phyloP scores from a whole-genome alignment of 2,329 filamentous ascomycete genomes.

The Karstenula rhodostoma region DNA sequence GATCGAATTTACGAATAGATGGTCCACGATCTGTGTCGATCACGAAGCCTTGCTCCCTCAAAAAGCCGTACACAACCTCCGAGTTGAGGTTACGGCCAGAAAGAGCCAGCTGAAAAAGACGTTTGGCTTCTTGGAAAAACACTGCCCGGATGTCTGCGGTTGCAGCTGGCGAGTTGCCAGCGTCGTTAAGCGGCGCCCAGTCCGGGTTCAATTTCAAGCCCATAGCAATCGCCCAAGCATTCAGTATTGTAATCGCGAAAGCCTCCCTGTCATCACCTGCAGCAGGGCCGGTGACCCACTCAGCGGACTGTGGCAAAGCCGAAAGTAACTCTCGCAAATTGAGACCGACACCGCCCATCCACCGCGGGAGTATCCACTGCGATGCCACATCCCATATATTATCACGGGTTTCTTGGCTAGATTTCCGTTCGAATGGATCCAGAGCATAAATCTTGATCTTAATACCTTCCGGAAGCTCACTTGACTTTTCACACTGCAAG shows the following conservation, averaged over 20 bases:
- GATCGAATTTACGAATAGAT: constrained; percentile 16
- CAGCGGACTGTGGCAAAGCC: background rate
- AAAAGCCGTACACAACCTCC: constrained; percentile 23
- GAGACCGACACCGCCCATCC: background rate
- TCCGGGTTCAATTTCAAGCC: constrained; percentile 19
- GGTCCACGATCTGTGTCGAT: constrained; percentile 8
- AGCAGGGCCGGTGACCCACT: constrained; percentile 19
- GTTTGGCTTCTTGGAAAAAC: constrained; percentile 1
- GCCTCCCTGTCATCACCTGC: background rate
- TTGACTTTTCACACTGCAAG: constrained; percentile 9
- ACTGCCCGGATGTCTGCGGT: background rate
- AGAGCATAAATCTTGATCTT: constrained; percentile 17
- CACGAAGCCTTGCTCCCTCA: constrained; percentile 16
- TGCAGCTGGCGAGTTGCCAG: background rate
- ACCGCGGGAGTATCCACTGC: constrained; percentile 12
- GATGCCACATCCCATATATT: background rate
- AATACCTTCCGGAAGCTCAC: background rate
- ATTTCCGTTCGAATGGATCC: constrained; percentile 18
- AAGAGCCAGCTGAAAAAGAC: constrained; percentile 17
- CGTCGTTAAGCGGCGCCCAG: constrained; percentile 7
- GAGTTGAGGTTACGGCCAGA: constrained; percentile 17
- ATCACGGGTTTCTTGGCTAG: background rate
- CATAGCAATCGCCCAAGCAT: constrained; percentile 30
- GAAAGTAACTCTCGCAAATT: background rate
- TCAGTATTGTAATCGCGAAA: constrained; percentile 20